Percentiles rank a stretch among this genome's conserved stretches.
phyloP scores from a whole-genome alignment of 768 basidiomycete species.

The Exidia glandulosa region DNA sequence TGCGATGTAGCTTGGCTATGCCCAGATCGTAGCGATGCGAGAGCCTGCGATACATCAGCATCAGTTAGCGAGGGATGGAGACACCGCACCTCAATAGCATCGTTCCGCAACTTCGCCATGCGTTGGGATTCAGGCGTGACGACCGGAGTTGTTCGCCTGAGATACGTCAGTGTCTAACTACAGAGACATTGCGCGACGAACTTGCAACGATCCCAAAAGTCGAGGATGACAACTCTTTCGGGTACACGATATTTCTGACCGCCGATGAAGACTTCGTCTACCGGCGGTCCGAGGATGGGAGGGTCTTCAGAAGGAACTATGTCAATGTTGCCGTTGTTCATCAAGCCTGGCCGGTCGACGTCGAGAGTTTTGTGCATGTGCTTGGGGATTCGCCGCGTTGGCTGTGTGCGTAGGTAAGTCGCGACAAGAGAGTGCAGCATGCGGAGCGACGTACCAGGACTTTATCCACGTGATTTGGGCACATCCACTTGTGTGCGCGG shows the following conservation, averaged over 20 bases:
- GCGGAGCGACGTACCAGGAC: constrained; percentile 48
- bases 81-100: not conserved
- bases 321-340: constrained; percentile 90
- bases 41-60: not conserved
- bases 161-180: constrained; percentile 31
- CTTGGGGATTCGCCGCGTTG: constrained; percentile 72
- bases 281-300: constrained; percentile 29
- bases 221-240: constrained; percentile 80
- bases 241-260: constrained; percentile 88
- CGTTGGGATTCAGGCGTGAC: not conserved
- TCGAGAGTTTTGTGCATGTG: constrained; percentile 57
- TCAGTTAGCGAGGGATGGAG: not conserved
- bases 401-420: constrained; percentile 31
- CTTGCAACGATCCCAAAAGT: constrained; percentile 79
- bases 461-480: constrained; percentile 91
- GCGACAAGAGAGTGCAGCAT: constrained; percentile 21
- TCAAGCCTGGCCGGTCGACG: constrained; percentile 57
- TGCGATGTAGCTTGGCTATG: too few species aligned
- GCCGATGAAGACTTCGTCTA: constrained; percentile 80
- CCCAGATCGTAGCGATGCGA: not conserved
- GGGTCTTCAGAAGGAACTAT: constrained; percentile 59
- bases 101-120: constrained; percentile 8
- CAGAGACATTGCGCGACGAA: constrained; percentile 35
- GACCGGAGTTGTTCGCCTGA: not conserved
- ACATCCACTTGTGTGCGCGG: constrained; percentile 94